phyloP scores from a whole-genome alignment of 371 early-diverging fungal species.

The Parasitella parasitica region DNA sequence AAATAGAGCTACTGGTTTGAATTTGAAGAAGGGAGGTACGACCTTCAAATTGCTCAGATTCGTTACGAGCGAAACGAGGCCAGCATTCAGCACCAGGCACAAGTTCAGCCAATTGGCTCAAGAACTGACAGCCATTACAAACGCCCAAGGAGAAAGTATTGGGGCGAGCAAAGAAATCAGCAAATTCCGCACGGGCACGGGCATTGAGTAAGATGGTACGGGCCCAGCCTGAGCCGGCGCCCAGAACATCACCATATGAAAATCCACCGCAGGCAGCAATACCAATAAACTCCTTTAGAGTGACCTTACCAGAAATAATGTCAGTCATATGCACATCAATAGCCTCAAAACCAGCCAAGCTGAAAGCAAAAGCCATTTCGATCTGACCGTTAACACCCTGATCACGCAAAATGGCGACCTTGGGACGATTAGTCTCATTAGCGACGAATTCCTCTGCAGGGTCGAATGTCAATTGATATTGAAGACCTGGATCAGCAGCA shows the following conservation, averaged over 20 bases:
- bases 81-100: constrained; percentile 83
- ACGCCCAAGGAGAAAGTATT: constrained; percentile 95
- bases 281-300: constrained; percentile 77
- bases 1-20: constrained; percentile 54
- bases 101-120: constrained; percentile 79
- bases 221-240: constrained; percentile 98
- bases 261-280: constrained; percentile 96
- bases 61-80: constrained; percentile 91
- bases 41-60: constrained; percentile 92
- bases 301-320: constrained; percentile 70
- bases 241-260: constrained; percentile 96
- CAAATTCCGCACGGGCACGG: constrained; percentile 72
- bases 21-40: constrained; percentile 82
- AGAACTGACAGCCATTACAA: constrained; percentile 98
- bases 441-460: constrained; percentile 52
- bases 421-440: constrained; percentile 52
- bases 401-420: constrained; percentile 93
- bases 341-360: constrained; percentile 86
- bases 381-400: constrained; percentile 95
- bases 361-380: constrained; percentile 94
- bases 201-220: constrained; percentile 80
- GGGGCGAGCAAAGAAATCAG: constrained; percentile 76
- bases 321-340: constrained; percentile 98
- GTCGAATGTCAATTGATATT: constrained; percentile 76
- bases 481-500: constrained; percentile 74